phyloP scores from a whole-genome alignment of 441 rosid species.

The Raphanus hybrid region DNA sequence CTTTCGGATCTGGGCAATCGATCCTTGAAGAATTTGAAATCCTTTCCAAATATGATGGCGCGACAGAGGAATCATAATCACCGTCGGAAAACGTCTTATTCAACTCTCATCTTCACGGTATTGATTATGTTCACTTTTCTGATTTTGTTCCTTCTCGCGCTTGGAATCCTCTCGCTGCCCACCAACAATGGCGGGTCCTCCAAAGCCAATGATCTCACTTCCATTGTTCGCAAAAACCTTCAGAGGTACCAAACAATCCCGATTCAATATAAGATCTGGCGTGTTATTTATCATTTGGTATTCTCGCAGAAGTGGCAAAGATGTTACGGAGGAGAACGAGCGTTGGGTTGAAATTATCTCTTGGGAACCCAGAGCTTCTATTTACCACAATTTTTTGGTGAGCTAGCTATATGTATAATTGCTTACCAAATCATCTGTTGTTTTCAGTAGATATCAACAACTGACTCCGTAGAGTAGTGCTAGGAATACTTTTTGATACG shows the following conservation, averaged over 20 bases:
- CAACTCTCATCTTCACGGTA: constrained; percentile 54
- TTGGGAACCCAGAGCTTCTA: constrained; percentile 88
- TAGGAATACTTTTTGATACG: constrained; percentile 3
- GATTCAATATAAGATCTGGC: constrained; percentile 11
- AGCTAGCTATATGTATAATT: neutral
- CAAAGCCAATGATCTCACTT: constrained; percentile 74
- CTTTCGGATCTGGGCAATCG: constrained; percentile 27
- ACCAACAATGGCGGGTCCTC: constrained; percentile 49
- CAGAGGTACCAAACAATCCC: constrained; percentile 44
- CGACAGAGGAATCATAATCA: constrained; percentile 52
- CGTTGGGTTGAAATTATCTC: constrained; percentile 86
- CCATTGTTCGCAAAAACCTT: constrained; percentile 51
- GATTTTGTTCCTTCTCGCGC: constrained; percentile 65
- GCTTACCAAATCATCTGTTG: neutral
- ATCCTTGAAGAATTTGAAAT: constrained; percentile 17
- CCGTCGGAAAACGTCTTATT: constrained; percentile 65
- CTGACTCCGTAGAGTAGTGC: neutral
- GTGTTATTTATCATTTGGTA: neutral
- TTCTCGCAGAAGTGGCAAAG: constrained; percentile 47
- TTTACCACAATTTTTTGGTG: constrained; percentile 89
- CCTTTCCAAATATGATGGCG: constrained; percentile 49
- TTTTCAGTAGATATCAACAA: neutral
- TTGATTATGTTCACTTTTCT: constrained; percentile 67
- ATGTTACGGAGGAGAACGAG: constrained; percentile 54
- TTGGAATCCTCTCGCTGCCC: constrained; percentile 81